Base-by-base conservation (phyloP, 768 basidiomycete genomes). In the Nidularia sp. region DNA sequence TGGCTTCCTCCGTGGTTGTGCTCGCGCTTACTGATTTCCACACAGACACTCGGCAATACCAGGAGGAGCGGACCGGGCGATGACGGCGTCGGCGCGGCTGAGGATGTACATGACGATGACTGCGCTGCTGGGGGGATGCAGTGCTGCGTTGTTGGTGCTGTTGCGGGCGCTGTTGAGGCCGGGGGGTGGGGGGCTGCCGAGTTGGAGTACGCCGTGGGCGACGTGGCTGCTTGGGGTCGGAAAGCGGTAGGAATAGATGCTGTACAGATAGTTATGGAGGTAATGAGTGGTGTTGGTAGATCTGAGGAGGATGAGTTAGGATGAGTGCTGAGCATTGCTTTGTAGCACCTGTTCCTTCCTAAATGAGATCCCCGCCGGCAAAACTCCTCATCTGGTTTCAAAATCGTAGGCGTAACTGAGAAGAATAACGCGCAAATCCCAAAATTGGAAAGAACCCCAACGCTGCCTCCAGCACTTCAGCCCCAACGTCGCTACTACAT, bases 41-140 rank as follows among this genome's bases (percentile, higher is more conserved):
- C 25, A 1, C 25, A 88, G 87, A 50, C 68, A 79, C 57, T 68
- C 77, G 35, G 79, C 88, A 34, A 86, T 90, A 63, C 92, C 91
- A 53, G 92, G 92, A 34, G 90, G 91, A n/a, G 79, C 78, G 52
- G 89, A 92, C 55, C 86, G 88, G 47, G 85, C 86, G 39, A 67
- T 90, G 76, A 83, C 85, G 50, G 75, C 86, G 10, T 78, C 84
- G 45, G 79, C 82, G 57, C 79, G 83, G 59, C 65, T 93, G 60
- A 79, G 83, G 67, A 83, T 77, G 72, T 90, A 90, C 65, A 71
- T 91, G 55, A 83, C 82, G 47, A 53, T 88, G 56, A 86, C 88
- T 15, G 89, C 88, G 51, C 57, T 90, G 54, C 57, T 92, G 34
- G 90, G 89, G 25, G 88, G 89, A 34, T 74, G 83, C 55, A 81